Percentiles rank a stretch among this genome's conserved stretches.
These are phyloP conservation scores for Fagopyrum esculentum DNA, from an alignment of 148 eudicot genomes.

Conservation along the genomic window DNA sequence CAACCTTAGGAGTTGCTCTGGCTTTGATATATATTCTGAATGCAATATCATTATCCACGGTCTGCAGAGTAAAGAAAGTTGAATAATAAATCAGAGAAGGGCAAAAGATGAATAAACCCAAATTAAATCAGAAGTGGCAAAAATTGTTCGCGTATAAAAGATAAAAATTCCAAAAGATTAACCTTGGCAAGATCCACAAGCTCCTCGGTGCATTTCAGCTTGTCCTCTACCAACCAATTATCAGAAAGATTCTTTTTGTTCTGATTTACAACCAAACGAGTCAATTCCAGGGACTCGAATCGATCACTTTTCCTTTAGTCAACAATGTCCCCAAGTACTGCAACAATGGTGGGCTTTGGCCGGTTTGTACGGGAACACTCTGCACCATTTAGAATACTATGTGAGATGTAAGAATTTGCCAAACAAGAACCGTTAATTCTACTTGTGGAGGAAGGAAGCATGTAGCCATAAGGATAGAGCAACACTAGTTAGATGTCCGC, in stretches of 20 bases:
- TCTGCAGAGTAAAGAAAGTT: constrained; percentile 37
- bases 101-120: no score
- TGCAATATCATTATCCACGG: constrained; percentile 93
- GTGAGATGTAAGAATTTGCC: no score
- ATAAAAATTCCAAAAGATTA: no score
- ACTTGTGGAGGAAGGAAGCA: no score
- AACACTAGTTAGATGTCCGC: constrained; percentile 75
- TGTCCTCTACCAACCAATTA: constrained; percentile 94
- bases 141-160: no score
- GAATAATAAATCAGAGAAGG: no score
- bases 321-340: constrained; percentile 85
- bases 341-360: constrained; percentile 87
- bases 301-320: constrained; percentile 76
- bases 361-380: constrained; percentile 97
- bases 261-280: constrained; percentile 86
- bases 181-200: constrained; percentile 98
- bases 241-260: constrained; percentile 83
- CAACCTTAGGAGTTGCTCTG: constrained; percentile 59
- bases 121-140: no score
- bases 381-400: constrained; percentile 20
- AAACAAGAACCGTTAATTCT: no score
- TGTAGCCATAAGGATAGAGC: not conserved
- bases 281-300: constrained; percentile 84
- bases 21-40: constrained; percentile 46
- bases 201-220: constrained; percentile 90